Evolutionary conservation across 352 stramenopile species (phyloP), one percentile per base, ranked within the genome.

Genomic region (Nothophytophthora sp.): DNA sequence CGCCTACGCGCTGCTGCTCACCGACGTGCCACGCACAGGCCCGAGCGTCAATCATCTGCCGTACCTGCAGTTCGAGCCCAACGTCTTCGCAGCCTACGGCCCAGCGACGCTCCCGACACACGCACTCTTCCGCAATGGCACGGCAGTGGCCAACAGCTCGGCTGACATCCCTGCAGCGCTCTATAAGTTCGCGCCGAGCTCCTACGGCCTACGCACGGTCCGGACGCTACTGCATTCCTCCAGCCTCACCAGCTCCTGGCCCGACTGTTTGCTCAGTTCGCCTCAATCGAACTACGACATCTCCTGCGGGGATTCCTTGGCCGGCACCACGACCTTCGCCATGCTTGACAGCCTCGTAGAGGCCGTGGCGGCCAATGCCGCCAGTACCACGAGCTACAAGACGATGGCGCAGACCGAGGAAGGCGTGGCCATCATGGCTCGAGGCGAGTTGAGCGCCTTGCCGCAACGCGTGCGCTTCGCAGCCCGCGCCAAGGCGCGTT

Each of bases 311-410:
- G 42, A 53, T 13, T 55, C 25, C 7, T 20, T 81, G 13, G 15
- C 66, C 19, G 59, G 52, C 11, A 49, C 34, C 6, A 56, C 44
- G 2, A 67, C 61, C 16, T 83, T 81, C 30, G 44, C 25, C 18
- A 83, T 83, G 72, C 57, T 81, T 11, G 70, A 83, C 35, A 63
- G 38, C 6, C 47, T 83, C 13, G 70, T 67, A 9, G 50, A 70
- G 20, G 66, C 64, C 5, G 44, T 81, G 8, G 46, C 29, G 5
- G 50, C 45, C 30, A 83, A 83, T 55, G 64, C 63, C 18, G 59
- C 55, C 12, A 73, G 67, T 36, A 81, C 72, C 24, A 83, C 72
- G 24, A 76, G 66, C 39, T 78, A 83, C 55, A 78, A 80, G 43
- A 78, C 69, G 18, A 61, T 83, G 38, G 59, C 62, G 16, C 65